These are phyloP conservation scores for Mikania micrantha DNA, from an alignment of 129 eudicot species.

Conservation along the genomic window DNA sequence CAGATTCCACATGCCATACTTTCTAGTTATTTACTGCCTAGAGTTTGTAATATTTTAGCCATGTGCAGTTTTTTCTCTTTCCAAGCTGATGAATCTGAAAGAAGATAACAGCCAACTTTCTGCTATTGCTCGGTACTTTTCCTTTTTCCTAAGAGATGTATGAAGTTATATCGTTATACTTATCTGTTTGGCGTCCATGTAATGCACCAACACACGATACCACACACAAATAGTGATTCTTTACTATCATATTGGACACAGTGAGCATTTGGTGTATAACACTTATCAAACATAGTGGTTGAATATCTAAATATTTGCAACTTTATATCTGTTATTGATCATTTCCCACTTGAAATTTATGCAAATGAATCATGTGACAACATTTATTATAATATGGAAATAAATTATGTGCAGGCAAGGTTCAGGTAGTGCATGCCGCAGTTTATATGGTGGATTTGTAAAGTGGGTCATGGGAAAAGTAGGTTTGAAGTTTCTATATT, in stretches of 20 bases:
- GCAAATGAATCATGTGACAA: not conserved
- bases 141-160: not conserved
- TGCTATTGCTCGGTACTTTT: slow-evolving; percentile 82
- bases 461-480: slow-evolving; percentile 99
- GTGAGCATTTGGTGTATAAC: not conserved
- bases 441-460: slow-evolving; percentile 97
- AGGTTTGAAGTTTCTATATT: slow-evolving; percentile 14
- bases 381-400: not conserved
- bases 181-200: slow-evolving; percentile 2
- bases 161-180: not conserved
- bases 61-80: slow-evolving; percentile 81
- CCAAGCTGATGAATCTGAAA: slow-evolving; percentile 93
- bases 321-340: not conserved
- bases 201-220: too few species aligned
- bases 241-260: not conserved
- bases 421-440: slow-evolving; percentile 99
- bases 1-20: not conserved
- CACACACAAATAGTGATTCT: not conserved
- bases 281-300: not conserved
- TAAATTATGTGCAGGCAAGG: slow-evolving; percentile 69
- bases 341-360: not conserved
- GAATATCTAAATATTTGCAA: not conserved
- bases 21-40: not conserved
- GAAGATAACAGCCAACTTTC: slow-evolving; percentile 85
- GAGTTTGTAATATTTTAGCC: not conserved